phyloP scores from a whole-genome alignment of 2,329 filamentous ascomycete genomes.

The Arthroderma uncinatum region DNA sequence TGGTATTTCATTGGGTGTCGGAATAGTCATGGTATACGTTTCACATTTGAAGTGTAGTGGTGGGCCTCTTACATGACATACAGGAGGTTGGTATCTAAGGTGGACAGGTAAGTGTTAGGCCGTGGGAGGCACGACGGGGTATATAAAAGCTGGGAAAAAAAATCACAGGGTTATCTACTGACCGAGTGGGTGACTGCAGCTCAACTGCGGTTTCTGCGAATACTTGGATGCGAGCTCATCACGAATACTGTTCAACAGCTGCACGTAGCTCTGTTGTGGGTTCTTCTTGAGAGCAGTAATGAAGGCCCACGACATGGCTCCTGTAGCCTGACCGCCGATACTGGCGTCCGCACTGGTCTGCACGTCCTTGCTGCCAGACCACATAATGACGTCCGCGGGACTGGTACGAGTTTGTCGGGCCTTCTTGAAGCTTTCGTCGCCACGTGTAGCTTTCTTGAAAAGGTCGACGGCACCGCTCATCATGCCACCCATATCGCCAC shows the following conservation, averaged over 20 bases:
- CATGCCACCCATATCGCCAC: conserved; percentile 73
- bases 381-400: conserved; percentile 93
- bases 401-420: conserved; percentile 83
- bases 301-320: conserved; percentile 97
- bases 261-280: conserved; percentile 88
- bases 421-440: conserved; percentile 66
- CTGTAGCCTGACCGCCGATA: conserved; percentile 79
- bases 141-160: conserved; percentile 14
- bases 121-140: conserved; percentile 12
- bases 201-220: conserved; percentile 87
- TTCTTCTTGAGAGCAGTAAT: conserved; percentile 84
- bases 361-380: conserved; percentile 90
- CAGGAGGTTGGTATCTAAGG: conserved; percentile 51
- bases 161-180: conserved; percentile 29
- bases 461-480: conserved; percentile 69
- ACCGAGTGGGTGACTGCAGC: conserved; percentile 92
- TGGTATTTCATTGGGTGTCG: not conserved
- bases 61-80: conserved; percentile 51
- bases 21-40: conserved; percentile 2
- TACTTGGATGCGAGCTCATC: conserved; percentile 82
- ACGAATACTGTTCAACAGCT: conserved; percentile 88
- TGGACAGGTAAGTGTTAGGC: conserved; percentile 11
- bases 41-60: not conserved
- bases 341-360: conserved; percentile 92
- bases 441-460: conserved; percentile 74